Percentiles rank a stretch among this genome's conserved stretches.
phyloP scores from a whole-genome alignment of 371 early-diverging fungal species.

The Aphelidium insulamus region DNA sequence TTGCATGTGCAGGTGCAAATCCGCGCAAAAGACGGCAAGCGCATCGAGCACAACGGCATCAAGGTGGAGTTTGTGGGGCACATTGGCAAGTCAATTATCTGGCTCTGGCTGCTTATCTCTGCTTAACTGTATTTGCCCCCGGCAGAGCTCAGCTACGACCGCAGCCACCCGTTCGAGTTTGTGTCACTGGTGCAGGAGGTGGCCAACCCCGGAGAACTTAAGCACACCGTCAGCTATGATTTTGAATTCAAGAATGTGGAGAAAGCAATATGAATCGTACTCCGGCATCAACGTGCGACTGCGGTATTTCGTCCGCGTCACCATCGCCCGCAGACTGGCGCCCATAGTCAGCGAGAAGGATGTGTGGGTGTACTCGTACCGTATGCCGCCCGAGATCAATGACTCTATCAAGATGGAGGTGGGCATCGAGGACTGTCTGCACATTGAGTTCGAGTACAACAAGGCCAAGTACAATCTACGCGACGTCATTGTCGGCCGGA shows the following conservation, averaged over 20 bases:
- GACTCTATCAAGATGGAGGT: constrained; percentile 85
- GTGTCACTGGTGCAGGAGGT: constrained; percentile 63
- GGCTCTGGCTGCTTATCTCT: neutral
- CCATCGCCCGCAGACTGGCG: constrained; percentile 47
- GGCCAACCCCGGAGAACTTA: constrained; percentile 65
- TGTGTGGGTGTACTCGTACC: constrained; percentile 75
- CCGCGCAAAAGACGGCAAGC: constrained; percentile 68
- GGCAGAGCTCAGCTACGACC: constrained; percentile 76
- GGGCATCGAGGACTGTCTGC: constrained; percentile 83
- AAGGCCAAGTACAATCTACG: constrained; percentile 87
- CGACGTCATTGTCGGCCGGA: constrained; percentile 95
- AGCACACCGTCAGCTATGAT: constrained; percentile 42
- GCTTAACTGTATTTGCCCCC: neutral
- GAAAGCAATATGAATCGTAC: constrained; percentile 75
- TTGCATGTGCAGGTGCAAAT: constrained; percentile 43
- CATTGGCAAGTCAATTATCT: constrained; percentile 34
- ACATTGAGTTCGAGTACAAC: constrained; percentile 87
- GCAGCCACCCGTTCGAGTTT: constrained; percentile 87
- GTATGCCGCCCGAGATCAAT: constrained; percentile 60
- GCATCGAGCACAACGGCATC: constrained; percentile 87
- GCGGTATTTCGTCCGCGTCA: constrained; percentile 68
- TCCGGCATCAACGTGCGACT: constrained; percentile 75
- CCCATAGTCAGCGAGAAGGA: constrained; percentile 50
- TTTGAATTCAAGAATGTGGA: constrained; percentile 83
- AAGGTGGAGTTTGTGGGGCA: constrained; percentile 90